phyloP scores from a whole-genome alignment of 2,329 filamentous ascomycete genomes.

The Penicillium vulpinum region DNA sequence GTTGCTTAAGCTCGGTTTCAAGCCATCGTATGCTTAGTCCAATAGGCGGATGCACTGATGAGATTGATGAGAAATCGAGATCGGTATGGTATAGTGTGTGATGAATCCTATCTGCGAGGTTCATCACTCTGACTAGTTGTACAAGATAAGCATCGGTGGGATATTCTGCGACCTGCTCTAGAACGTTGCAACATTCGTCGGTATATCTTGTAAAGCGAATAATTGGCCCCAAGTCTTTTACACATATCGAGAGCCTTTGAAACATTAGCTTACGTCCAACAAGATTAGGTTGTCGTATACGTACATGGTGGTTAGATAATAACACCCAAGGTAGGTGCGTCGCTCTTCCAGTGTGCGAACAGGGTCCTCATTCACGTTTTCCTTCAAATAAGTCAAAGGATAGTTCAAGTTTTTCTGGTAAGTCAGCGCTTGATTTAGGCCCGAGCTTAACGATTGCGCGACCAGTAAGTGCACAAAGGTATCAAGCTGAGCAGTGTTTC shows the following conservation, averaged over 20 bases:
- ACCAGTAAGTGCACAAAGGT: conserved; percentile 53
- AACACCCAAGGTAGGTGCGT: conserved; percentile 55
- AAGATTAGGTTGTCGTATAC: conserved; percentile 19
- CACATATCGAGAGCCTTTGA: conserved; percentile 32
- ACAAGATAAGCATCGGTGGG: conserved; percentile 51
- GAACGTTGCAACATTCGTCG: conserved; percentile 51
- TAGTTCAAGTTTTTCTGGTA: conserved; percentile 12
- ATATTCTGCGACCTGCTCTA: conserved; percentile 49
- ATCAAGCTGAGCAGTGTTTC: conserved; percentile 46
- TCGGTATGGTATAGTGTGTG: conserved; percentile 27
- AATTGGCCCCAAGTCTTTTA: conserved; percentile 49
- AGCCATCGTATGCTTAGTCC: conserved; percentile 45
- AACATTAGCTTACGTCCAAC: neutral
- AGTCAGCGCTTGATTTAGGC: conserved; percentile 35
- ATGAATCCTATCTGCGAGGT: conserved; percentile 53
- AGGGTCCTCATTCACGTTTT: conserved; percentile 10
- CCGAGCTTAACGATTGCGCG: conserved; percentile 51
- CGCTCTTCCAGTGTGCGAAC: conserved; percentile 54
- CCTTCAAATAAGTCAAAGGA: conserved; percentile 12
- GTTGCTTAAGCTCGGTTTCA: conserved; percentile 41
- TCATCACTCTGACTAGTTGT: conserved; percentile 52
- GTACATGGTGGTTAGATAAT: conserved; percentile 57
- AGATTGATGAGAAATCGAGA: conserved; percentile 10
- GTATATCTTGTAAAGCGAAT: conserved; percentile 56
- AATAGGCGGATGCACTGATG: conserved; percentile 21